Conservation (phyloP, 208 protist genomes). For the Baffinella frigidus region DNA sequence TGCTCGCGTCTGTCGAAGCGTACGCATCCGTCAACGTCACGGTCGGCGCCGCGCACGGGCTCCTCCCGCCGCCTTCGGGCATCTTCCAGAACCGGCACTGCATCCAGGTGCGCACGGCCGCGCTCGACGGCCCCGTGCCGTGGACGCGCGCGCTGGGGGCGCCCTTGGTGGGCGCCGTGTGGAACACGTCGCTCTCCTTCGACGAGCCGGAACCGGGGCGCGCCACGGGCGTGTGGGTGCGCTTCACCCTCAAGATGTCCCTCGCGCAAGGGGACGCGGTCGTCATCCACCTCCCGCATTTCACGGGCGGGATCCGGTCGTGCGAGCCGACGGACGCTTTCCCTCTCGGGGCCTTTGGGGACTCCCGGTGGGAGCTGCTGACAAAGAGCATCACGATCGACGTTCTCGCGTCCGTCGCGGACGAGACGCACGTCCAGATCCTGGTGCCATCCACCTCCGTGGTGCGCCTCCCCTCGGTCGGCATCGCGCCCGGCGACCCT, state of each 20-base stretch:
- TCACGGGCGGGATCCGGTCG: neutral
- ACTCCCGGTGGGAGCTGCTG: neutral
- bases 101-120: neutral
- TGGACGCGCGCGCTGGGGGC: neutral
- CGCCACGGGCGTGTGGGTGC: neutral
- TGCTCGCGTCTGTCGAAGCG: no score
- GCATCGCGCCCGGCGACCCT: neutral
- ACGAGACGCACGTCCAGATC: neutral
- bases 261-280: neutral
- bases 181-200: conserved; percentile 25
- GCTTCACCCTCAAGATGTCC: conserved; percentile 9
- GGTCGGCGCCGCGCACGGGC: neutral
- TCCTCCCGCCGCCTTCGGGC: neutral
- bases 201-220: neutral
- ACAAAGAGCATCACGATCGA: neutral
- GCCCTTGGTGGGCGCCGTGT: neutral
- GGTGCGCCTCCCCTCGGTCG: neutral
- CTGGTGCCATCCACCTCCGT: neutral
- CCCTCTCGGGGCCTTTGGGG: neutral
- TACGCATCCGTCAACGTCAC: neutral
- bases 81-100: neutral
- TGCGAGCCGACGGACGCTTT: neutral
- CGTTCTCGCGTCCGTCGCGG: neutral
- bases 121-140: neutral
- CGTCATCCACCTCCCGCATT: neutral